These are phyloP conservation scores for Didymella lethalis DNA, from an alignment of 2,329 filamentous ascomycete species.

Conservation along the genomic window DNA sequence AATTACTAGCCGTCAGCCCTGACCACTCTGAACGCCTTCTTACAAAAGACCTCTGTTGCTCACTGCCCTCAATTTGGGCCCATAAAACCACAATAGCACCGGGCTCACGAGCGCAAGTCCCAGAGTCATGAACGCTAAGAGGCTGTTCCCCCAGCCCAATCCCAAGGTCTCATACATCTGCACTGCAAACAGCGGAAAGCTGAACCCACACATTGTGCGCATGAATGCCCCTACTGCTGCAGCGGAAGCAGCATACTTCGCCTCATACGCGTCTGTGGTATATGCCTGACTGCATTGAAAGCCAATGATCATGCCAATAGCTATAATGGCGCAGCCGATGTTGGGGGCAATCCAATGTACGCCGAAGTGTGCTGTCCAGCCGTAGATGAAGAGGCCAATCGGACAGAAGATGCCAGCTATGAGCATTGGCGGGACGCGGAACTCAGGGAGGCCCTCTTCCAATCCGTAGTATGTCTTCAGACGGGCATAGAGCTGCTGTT, in stretches of 20 bases:
- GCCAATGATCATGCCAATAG: conserved; percentile 58
- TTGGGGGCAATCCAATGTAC: conserved; percentile 66
- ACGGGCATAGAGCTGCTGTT: conserved; percentile 33
- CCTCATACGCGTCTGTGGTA: conserved; percentile 69
- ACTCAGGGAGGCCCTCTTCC: conserved; percentile 52
- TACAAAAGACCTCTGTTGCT: conserved; percentile 29
- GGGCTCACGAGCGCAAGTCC: conserved; percentile 59
- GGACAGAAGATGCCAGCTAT: conserved; percentile 61
- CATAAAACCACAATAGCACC: conserved; percentile 54
- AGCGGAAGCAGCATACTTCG: conserved; percentile 52
- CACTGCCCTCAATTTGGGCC: conserved; percentile 42
- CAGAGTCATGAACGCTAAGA: conserved; percentile 61
- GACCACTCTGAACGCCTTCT: neutral
- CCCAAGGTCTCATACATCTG: conserved; percentile 66
- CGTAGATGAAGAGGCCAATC: conserved; percentile 59
- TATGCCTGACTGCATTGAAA: conserved; percentile 70
- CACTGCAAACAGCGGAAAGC: conserved; percentile 65
- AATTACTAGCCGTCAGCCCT: neutral
- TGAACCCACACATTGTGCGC: conserved; percentile 61
- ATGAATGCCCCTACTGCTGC: conserved; percentile 69
- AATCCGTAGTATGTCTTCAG: conserved; percentile 34
- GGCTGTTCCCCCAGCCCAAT: conserved; percentile 65
- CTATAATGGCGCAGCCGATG: conserved; percentile 60
- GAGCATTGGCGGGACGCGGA: conserved; percentile 63
- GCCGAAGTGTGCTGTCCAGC: conserved; percentile 63